Base-by-base conservation (phyloP, 176 grass and related monocot genomes). In the Triticum timopheevii region DNA sequence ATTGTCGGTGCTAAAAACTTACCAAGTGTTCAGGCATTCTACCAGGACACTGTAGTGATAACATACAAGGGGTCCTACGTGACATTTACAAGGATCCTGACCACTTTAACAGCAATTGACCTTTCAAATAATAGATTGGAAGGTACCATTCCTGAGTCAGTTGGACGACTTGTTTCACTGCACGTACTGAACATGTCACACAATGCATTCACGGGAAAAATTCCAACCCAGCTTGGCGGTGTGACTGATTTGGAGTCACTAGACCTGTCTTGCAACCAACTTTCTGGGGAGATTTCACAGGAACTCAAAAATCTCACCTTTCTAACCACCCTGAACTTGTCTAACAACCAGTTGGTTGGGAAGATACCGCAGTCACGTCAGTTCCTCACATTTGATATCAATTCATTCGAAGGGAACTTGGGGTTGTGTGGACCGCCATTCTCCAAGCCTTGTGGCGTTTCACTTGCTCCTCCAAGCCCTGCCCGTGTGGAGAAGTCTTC, bases 291-390 rank as follows among this genome's bases (percentile, higher is more conserved):
- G 8, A 88, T 83, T 25, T 80, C 86, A 0, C n/a, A 61, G 7
- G 77, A 83, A n/a, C 68, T 91, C 1, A 85, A 82, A 24, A 20
- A 80, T 1, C 75, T 93, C 1, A 91, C 65, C 16, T 93, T 65
- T 76, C 82, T 86, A 7, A 39, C 6, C 6, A 2, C 1, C 4
- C 35, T 90, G 11, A 88, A 93, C 50, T 33, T 93, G 56, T 91
- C 82, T 2, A 16, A 64, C 36, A 93, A 93, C 12, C 68, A 73
- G 7, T 67, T 91, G 15, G 24, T 39, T 0, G 89, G 89, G 13
- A 15, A 52, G 10, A 87, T 89, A 83, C 89, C 83, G 0, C 35
- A 84, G 9, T 56, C 10, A 0, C 2, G 0, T 0, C 85, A 88
- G 4, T 80, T 88, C 15, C 65, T 4, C 0, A 83, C 73, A 27